Evolutionary conservation across 306 rosid species (phyloP), one percentile per base, ranked within the genome.

Genomic region (Cicer cuneatum): DNA sequence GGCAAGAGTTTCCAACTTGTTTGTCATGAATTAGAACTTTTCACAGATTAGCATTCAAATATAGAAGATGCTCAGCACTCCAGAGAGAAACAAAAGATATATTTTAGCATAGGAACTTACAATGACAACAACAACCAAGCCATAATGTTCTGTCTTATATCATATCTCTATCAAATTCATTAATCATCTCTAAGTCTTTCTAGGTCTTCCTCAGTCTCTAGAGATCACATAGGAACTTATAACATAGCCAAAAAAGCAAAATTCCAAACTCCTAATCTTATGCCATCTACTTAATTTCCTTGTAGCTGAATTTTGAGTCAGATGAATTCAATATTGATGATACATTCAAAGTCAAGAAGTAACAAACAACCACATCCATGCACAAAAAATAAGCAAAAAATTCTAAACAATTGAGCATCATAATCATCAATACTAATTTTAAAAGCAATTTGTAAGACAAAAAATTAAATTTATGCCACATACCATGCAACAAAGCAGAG

Each of bases 401-500:
- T 41, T 51, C 12, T 12, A 35, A 18, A 57, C 43, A 77, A 46
- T 4, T 58, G 40, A 40, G 33, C 49, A 51, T 15, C 49, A 33
- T 58, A 39, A 51, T 29, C 49, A 51, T 15, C 49, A 33, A 40
- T 16, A 41, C 5, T 8, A 41, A 51, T 49, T 47, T 58, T 7
- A 18, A 77, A 40, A 59, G 43, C 9, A 57, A 43, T 5, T 11
- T 41, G 41, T 8, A 7, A 18, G 43, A 42, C 33, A 77, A 68
- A 18, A 8, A 29, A 3, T 29, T 29, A 46, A 48, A 33, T 7
- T 61, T 11, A 69, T 77, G 52, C n/a, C 39, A 77, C 89, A 33
- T 89, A 90, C 97, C 98, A 59, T 90, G 97, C 73, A 93, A 74
- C 79, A 93, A 51, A 59, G 89, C 86, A 39, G 91, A 93, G 79